phyloP scores from a whole-genome alignment of 176 grass and related monocot species.

The Phoenix dactylifera region DNA sequence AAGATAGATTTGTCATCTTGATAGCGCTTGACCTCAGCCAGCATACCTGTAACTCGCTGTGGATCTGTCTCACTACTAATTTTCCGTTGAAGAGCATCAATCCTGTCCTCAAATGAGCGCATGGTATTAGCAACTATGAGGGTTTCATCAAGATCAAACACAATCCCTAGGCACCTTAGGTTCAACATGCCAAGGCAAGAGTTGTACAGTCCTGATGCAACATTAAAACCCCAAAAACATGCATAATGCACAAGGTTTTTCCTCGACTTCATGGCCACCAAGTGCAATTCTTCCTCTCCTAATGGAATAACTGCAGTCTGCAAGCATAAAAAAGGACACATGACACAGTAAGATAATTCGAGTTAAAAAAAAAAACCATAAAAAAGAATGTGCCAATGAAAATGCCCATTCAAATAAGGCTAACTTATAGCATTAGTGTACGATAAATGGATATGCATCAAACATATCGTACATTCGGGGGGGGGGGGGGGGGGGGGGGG shows the following conservation, averaged over 20 bases:
- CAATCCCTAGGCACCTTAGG: conserved; percentile 77
- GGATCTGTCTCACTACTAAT: conserved; percentile 77
- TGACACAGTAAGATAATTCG: conserved; percentile 1
- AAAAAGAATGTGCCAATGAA: background rate
- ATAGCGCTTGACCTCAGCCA: conserved; percentile 90
- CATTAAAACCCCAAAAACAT: conserved; percentile 93
- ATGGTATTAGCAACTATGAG: conserved; percentile 84
- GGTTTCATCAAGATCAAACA: conserved; percentile 98
- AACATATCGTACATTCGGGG: no score
- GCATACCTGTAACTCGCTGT: conserved; percentile 65
- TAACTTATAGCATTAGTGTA: no score
- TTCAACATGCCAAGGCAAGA: conserved; percentile 91
- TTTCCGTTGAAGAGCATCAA: conserved; percentile 87
- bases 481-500: no score
- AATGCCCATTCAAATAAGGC: no score
- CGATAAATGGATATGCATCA: no score
- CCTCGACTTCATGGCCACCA: conserved; percentile 80
- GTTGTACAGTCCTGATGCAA: conserved; percentile 58
- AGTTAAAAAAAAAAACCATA: background rate
- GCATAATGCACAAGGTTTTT: conserved; percentile 44
- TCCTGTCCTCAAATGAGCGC: conserved; percentile 86
- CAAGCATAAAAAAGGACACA: conserved; percentile 13
- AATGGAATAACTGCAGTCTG: conserved; percentile 85
- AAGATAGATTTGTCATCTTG: conserved; percentile 86
- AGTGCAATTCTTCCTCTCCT: conserved; percentile 85